phyloP scores from a whole-genome alignment of 164 flowering plant species.

The Tetrastigma voinierianum region DNA sequence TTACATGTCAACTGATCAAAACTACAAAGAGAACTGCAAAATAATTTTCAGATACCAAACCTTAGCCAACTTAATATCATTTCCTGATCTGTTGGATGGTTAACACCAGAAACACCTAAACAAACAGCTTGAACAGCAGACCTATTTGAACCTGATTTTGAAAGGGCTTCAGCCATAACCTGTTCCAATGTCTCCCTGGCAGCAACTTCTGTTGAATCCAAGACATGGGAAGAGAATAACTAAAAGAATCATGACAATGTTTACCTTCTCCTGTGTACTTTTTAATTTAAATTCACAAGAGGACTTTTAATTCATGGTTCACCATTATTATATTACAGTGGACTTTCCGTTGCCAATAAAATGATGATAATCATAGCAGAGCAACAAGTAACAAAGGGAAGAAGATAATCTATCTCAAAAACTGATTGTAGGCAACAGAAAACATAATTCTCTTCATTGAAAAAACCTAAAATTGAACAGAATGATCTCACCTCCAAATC shows the following conservation, averaged over 20 bases:
- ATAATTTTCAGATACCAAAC: no score
- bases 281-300: neutral
- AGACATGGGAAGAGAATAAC: constrained; percentile 2
- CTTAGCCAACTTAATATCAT: no score
- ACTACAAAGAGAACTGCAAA: no score
- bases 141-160: constrained; percentile 35
- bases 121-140: constrained; percentile 66
- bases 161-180: constrained; percentile 61
- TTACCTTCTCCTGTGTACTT: neutral
- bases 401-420: neutral
- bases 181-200: constrained; percentile 60
- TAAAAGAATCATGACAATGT: neutral
- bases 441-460: no score
- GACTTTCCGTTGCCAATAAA: neutral
- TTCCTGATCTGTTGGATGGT: constrained; percentile 30
- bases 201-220: constrained; percentile 41
- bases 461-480: no score
- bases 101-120: constrained; percentile 67
- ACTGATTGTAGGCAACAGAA: no score
- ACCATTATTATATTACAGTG: neutral
- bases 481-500: no score
- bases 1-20: no score
- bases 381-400: neutral
- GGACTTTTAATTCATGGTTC: neutral
- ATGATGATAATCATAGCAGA: neutral